Evolutionary conservation across 257 asterid genomes (phyloP), one percentile per base, ranked within the genome.

Genomic region (Penstemon davidsonii): DNA sequence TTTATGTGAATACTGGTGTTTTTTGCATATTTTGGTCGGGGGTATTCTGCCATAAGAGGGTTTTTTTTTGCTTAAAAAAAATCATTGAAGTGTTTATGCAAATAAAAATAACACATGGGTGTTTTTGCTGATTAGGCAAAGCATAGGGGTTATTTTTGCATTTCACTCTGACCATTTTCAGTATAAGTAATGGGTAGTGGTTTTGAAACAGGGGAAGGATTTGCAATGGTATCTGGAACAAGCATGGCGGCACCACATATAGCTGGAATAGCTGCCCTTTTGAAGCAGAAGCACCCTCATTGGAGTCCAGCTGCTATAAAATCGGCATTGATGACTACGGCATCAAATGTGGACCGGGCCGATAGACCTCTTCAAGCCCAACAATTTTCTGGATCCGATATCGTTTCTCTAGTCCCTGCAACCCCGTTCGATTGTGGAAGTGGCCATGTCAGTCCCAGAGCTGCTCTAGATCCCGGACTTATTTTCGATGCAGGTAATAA

Each of bases 211-310:
- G 96, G 92, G 67, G 96, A 88, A 82, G 88, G 89, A 74, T 88
- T 88, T 68, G 96, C 96, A 4, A 73, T 88, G 88, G 79, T 88
- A 73, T 88, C 96, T 33, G 96, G 96, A 46, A 88, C 96, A 36
- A 88, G 96, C 90, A 88, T 88, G 96, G 96, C 96, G 52, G 88
- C 96, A 11, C 93, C 96, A 15, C 96, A 88, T 62, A 86, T 88
- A 62, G 88, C 96, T 13, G 96, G 96, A 72, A 88, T 88, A 73
- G 93, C 96, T 52, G 90, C 96, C 73, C 92, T 88, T 33, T 71
- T 88, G 80, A 88, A 88, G 76, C 92, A 84, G 72, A 86, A 86
- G 71, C 80, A 88, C 70, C 96, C 92, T 78, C 96, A 72, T 65
- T 88, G 96, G 96, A 88, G 92, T 71, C 96, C 96, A 33, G 90